phyloP scores from a whole-genome alignment of 75 land plant genomes.

The Azolla pinnata region DNA sequence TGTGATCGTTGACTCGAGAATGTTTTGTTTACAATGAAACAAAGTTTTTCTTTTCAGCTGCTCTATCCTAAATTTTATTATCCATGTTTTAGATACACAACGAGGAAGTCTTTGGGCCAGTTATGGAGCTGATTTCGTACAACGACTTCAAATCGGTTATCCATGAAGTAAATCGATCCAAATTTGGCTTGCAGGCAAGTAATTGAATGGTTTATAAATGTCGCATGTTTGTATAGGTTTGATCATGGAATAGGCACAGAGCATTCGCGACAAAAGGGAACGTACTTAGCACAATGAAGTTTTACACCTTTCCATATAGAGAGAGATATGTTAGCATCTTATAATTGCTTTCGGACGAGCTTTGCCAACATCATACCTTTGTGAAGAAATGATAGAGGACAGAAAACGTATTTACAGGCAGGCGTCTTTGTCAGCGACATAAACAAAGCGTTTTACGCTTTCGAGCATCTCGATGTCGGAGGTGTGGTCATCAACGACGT shows the following conservation, averaged over 20 bases:
- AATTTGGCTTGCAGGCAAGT: constrained; percentile 17
- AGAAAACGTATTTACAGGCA: constrained; percentile 28
- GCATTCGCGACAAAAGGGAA: no score
- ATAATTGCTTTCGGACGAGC: no score
- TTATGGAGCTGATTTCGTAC: constrained; percentile 15
- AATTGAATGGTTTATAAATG: neutral
- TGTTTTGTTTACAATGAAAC: neutral
- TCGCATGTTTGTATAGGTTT: neutral
- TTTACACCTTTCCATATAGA: no score
- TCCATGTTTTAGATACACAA: constrained; percentile 1
- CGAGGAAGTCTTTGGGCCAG: constrained; percentile 42
- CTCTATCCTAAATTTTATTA: no score
- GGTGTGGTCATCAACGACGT: constrained; percentile 35
- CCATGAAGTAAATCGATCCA: constrained; percentile 27
- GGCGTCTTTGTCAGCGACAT: constrained; percentile 30
- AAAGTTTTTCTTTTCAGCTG: neutral
- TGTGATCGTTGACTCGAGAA: no score
- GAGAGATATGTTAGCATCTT: no score
- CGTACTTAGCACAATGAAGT: no score
- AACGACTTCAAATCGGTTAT: constrained; percentile 34
- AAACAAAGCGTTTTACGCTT: constrained; percentile 42
- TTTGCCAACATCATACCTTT: no score
- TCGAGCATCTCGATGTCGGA: constrained; percentile 36
- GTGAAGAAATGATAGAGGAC: no score
- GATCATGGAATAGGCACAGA: no score